Percentiles rank a stretch among this genome's conserved stretches.
Evolutionary conservation across 306 rosid genomes (phyloP).

Genomic region (Trifolium dubium): DNA sequence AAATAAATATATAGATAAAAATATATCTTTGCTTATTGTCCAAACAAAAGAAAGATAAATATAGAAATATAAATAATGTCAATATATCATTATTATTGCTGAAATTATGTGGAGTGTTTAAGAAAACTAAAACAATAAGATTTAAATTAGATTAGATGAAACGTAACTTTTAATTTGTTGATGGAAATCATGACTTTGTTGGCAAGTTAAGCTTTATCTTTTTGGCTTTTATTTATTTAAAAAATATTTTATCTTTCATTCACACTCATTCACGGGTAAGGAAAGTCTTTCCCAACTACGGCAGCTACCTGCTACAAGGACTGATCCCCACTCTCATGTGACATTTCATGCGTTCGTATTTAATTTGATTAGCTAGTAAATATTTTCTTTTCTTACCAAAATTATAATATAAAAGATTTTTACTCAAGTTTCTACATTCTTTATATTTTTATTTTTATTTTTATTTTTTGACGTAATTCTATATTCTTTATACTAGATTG

Average conservation of each 20-base stretch:
- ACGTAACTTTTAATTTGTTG: conserved; percentile 51
- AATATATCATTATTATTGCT: too few relatives aligned
- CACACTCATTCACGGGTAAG: conserved; percentile 44
- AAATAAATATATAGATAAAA: too few relatives aligned
- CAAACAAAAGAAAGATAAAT: too few relatives aligned
- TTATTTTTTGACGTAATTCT: too few relatives aligned
- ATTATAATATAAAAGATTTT: too few relatives aligned
- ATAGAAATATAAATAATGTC: too few relatives aligned
- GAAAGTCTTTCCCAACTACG: conserved; percentile 38
- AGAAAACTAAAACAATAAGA: conserved; percentile 6
- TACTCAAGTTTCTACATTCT: too few relatives aligned
- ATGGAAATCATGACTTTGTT: conserved; percentile 40
- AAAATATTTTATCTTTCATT: conserved; percentile 26
- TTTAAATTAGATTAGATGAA: conserved; percentile 38
- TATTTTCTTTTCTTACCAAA: conserved; percentile 1
- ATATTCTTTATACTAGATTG: too few relatives aligned
- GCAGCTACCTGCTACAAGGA: conserved; percentile 49
- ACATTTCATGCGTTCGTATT: conserved; percentile 41
- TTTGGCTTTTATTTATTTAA: background rate
- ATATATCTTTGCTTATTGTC: too few relatives aligned
- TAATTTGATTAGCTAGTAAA: conserved; percentile 30
- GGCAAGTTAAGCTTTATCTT: conserved; percentile 34
- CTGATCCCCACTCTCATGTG: conserved; percentile 51
- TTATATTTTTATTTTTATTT: too few relatives aligned
- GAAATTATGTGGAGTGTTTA: conserved; percentile 1